Evolutionary conservation across 192 early-diverging fungal genomes (phyloP), one percentile per base, ranked within the genome.

Genomic region (Entomortierella beljakovae): DNA sequence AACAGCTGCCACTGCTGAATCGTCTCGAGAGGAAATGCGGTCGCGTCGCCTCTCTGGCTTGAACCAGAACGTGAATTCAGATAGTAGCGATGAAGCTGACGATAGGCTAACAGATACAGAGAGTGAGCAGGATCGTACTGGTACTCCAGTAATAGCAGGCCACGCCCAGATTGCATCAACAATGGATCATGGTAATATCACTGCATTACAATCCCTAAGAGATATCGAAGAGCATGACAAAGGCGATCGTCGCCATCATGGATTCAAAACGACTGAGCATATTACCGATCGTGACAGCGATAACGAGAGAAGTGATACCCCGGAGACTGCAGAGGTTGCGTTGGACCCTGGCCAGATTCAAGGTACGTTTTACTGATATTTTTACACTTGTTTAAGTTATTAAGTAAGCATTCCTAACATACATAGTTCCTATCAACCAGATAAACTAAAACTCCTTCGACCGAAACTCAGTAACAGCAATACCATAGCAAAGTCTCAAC

Each of bases 141-240:
- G 68, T 29, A 70, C 75, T 16, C 75, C 75, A 6, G 48, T 79
- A 0, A 65, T 79, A 26, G 75, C 75, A 23, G 75, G 67, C 5
- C 56, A 32, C 13, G 32, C 61, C 10, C 55, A 51, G 6, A 13
- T 42, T 48, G 26, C 13, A 1, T 2, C 26, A 4, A 16, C 50
- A 18, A 35, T 23, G n/a, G 63, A 53, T 26, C 48, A 66, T 46
- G 16, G 23, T 25, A 4, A 53, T 9, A 53, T 31, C 10, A 57
- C 34, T 6, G 75, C 75, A 18, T 6, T 76, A 26, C 46, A 69
- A 28, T 57, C 75, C 18, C 34, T 79, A 40, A 64, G 61, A 31
- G 64, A 70, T 37, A 70, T 79, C 42, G 75, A 79, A 6, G 75
- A 70, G 26, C 66, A 79, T n/a, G 75, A 70, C 23, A 61, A 37